These are phyloP conservation scores for Avena sativa DNA, from an alignment of 176 grass and related monocot genomes.

Conservation along the genomic window DNA sequence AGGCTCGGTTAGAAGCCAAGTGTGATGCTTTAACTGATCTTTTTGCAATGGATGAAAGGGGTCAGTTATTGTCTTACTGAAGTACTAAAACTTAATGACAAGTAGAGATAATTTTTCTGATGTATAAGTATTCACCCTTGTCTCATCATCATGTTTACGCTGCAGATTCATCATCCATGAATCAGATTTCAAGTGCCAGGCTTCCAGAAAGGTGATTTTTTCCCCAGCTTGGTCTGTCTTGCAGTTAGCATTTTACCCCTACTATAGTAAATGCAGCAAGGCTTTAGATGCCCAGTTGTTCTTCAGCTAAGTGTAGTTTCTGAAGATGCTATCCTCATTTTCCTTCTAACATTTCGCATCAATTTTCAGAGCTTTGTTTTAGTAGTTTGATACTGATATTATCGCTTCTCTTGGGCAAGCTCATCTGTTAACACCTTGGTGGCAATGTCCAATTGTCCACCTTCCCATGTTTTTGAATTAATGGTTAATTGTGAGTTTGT, in stretches of 20 bases:
- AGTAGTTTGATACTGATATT: background rate
- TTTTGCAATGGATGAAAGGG: slow-evolving; percentile 82
- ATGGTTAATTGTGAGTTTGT: background rate
- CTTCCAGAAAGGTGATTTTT: slow-evolving; percentile 87
- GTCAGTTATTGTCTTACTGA: slow-evolving; percentile 47
- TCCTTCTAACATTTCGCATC: background rate
- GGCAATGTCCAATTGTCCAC: slow-evolving; percentile 9
- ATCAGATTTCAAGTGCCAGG: slow-evolving; percentile 83
- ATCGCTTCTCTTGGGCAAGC: background rate
- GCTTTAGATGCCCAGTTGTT: background rate
- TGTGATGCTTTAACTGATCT: slow-evolving; percentile 88
- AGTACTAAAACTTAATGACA: slow-evolving; percentile 24
- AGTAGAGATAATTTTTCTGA: slow-evolving; percentile 6
- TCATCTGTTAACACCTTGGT: slow-evolving; percentile 3
- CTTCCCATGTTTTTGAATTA: slow-evolving; percentile 42
- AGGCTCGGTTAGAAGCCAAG: slow-evolving; percentile 89
- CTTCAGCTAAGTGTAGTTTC: background rate
- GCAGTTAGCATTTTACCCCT: background rate
- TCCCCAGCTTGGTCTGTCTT: slow-evolving; percentile 26
- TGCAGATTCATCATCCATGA: slow-evolving; percentile 78
- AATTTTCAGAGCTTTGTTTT: background rate
- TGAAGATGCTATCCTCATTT: background rate
- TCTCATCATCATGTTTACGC: slow-evolving; percentile 45
- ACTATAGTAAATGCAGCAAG: slow-evolving; percentile 5
- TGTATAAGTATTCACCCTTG: background rate